These are phyloP conservation scores for Curvularia hawaiiensis DNA, from an alignment of 2,329 filamentous ascomycete species.

Conservation along the genomic window DNA sequence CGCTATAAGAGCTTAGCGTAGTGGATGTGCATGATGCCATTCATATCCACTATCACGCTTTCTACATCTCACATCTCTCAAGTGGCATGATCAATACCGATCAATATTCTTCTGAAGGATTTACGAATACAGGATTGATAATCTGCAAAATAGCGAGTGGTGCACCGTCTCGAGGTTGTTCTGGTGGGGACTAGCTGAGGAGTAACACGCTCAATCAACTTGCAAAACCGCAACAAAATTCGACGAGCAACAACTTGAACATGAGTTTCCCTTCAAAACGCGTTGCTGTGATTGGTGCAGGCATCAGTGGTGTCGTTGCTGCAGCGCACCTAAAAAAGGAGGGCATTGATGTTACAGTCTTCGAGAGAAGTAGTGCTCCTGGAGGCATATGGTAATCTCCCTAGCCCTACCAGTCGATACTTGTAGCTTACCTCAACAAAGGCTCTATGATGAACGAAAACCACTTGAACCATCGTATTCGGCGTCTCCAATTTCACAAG, in stretches of 20 bases:
- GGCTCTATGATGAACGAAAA: constrained; percentile 57
- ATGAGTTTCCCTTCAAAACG: constrained; percentile 27
- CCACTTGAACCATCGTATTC: constrained; percentile 57
- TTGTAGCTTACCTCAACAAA: constrained; percentile 2
- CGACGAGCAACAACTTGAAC: background rate
- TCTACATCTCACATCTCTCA: background rate
- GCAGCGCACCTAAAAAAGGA: constrained; percentile 44
- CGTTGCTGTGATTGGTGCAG: constrained; percentile 46
- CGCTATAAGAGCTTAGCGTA: background rate
- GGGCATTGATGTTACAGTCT: constrained; percentile 57
- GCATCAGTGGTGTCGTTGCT: constrained; percentile 44
- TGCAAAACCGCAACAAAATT: background rate
- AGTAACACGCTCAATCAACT: background rate
- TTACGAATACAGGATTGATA: background rate
- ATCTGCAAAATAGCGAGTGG: background rate
- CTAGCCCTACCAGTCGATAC: background rate
- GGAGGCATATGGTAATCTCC: constrained; percentile 60
- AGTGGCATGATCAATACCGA: constrained; percentile 8
- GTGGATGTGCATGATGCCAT: constrained; percentile 30
- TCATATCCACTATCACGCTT: constrained; percentile 22
- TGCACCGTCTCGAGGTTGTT: background rate
- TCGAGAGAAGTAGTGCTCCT: constrained; percentile 58
- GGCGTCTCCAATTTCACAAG: constrained; percentile 26
- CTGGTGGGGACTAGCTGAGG: background rate
- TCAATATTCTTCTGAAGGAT: constrained; percentile 2